phyloP scores from a whole-genome alignment of 1,284 basidiomycete species.

The Farysia itapuensis region DNA sequence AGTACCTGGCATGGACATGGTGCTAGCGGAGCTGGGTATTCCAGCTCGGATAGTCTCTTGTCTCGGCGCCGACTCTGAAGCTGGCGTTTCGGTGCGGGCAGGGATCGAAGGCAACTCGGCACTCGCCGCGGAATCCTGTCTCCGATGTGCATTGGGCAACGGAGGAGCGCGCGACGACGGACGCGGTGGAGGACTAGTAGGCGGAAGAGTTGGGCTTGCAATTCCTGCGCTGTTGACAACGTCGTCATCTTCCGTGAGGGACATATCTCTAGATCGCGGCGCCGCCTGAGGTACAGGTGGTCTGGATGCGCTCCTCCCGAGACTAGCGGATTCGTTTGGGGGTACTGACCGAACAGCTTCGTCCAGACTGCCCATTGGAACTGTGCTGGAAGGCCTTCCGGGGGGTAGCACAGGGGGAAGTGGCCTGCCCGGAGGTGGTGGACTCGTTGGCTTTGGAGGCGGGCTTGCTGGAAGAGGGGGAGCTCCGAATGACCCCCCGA shows the following conservation, averaged over 20 bases:
- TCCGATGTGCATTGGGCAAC: constrained; percentile 74
- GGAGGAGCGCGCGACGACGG: constrained; percentile 77
- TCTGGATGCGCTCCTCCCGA: constrained; percentile 18
- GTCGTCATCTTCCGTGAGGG: constrained; percentile 14
- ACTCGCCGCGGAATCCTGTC: constrained; percentile 8
- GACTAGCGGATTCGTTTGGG: constrained; percentile 13
- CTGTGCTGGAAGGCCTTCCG: constrained; percentile 27
- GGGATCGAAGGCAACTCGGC: constrained; percentile 20
- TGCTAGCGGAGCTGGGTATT: constrained; percentile 1
- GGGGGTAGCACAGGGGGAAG: constrained; percentile 13
- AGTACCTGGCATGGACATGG: neutral
- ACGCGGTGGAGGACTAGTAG: constrained; percentile 64
- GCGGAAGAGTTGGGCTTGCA: constrained; percentile 30
- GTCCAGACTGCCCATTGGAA: constrained; percentile 23
- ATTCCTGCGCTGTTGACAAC: constrained; percentile 61
- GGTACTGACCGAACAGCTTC: constrained; percentile 23
- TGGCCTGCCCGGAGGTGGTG: constrained; percentile 8
- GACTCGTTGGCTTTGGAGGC: constrained; percentile 25
- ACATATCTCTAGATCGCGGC: constrained; percentile 20
- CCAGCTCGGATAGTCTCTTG: too few species aligned
- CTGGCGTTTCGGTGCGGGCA: constrained; percentile 3
- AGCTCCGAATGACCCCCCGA: too few species aligned
- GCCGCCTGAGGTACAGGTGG: constrained; percentile 25
- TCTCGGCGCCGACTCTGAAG: too few species aligned
- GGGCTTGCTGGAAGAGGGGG: constrained; percentile 18